Conservation (phyloP, 331 rosid genomes). For the Acacia pycnantha region DNA sequence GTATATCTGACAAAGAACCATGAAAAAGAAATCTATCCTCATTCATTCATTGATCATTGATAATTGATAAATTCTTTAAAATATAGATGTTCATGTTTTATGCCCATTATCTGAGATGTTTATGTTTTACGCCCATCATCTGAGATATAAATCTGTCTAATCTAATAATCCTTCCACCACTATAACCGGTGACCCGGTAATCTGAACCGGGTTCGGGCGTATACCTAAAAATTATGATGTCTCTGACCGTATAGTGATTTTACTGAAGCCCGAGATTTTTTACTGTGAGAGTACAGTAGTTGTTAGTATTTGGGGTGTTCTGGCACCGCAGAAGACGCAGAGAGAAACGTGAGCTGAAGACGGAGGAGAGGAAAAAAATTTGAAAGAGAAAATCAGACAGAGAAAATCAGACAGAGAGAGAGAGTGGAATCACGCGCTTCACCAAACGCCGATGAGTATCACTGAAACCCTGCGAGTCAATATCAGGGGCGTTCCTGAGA, state of each 20-base stretch:
- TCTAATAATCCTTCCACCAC: slow-evolving; percentile 38
- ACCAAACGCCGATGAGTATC: slow-evolving; percentile 19
- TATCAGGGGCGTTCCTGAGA: slow-evolving; percentile 28
- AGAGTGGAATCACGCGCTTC: slow-evolving; percentile 28
- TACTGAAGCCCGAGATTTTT: slow-evolving; percentile 22
- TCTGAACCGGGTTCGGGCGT: slow-evolving; percentile 13
- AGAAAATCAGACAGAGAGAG: neutral
- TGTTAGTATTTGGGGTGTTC: slow-evolving; percentile 14
- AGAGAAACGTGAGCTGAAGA: slow-evolving; percentile 6
- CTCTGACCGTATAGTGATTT: neutral
- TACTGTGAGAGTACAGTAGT: slow-evolving; percentile 19
- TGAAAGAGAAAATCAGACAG: neutral
- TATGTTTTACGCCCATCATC: neutral
- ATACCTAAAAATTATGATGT: neutral
- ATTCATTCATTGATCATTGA: slow-evolving; percentile 38
- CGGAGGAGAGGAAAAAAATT: neutral
- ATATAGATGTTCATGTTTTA: slow-evolving; percentile 30
- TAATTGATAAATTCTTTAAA: slow-evolving; percentile 37
- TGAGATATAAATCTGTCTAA: neutral
- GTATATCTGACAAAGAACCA: neutral
- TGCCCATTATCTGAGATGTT: slow-evolving; percentile 9
- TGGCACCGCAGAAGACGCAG: slow-evolving; percentile 10
- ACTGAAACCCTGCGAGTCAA: slow-evolving; percentile 47
- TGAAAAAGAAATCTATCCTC: neutral
- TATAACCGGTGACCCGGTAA: slow-evolving; percentile 49